Conservation (phyloP, 2,329 filamentous ascomycete species). For the Sporothrix protearum region DNA sequence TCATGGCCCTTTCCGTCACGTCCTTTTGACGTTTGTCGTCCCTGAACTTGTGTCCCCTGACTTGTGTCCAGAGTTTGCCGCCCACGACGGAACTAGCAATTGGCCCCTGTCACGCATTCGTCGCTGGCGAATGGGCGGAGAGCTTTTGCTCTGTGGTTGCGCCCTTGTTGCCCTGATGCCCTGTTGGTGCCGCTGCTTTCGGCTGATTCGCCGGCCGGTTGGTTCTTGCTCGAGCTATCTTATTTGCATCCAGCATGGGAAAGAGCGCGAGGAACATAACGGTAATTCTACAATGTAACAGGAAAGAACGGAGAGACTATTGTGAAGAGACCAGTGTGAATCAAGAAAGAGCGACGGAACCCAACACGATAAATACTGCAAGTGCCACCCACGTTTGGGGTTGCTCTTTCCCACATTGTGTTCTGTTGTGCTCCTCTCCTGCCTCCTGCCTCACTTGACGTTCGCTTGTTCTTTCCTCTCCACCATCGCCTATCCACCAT, state of each 20-base stretch:
- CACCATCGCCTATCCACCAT: neutral
- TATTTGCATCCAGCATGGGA: neutral
- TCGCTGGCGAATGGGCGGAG: neutral
- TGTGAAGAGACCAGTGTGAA: neutral
- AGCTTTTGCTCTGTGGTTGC: neutral
- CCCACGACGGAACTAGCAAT: slow-evolving; percentile 1
- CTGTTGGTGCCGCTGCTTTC: neutral
- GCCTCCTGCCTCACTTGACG: neutral
- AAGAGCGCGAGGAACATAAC: neutral
- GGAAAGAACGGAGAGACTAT: neutral
- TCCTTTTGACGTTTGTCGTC: too few relatives aligned
- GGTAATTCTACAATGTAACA: neutral
- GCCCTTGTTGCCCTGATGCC: too few relatives aligned
- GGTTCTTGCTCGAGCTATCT: neutral
- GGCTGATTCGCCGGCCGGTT: neutral
- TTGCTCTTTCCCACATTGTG: neutral
- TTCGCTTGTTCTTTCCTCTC: neutral
- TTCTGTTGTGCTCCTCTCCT: neutral
- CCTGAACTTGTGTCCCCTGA: neutral
- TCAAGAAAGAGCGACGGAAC: neutral
- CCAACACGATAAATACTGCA: slow-evolving; percentile 13
- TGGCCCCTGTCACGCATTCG: slow-evolving; percentile 1
- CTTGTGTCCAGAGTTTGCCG: neutral
- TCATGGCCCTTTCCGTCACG: too few relatives aligned
- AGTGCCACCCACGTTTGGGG: neutral